Evolutionary conservation across 306 rosid species (phyloP), one percentile per base, ranked within the genome.

Genomic region (Gastrolobium villosum): DNA sequence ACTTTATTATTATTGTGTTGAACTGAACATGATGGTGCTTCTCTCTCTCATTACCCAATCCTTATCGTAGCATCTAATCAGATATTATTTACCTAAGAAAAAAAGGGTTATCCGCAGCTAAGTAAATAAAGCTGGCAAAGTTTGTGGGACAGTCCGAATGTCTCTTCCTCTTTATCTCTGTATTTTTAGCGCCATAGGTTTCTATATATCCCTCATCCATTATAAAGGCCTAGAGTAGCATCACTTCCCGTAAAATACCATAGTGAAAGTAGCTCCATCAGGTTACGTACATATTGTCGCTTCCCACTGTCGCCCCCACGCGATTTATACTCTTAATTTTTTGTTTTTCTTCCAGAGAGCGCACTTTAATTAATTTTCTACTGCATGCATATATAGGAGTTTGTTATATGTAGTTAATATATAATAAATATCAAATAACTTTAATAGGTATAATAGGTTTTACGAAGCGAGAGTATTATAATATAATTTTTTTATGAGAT

Each of bases 141-240:
- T 72, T 39, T 53, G 96, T 92, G 98, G 96, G 97, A 90, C 98
- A 92, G 88, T 92, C 96, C 94, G 93, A 90, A 94, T 94, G 96
- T 90, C 97, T 90, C 94, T 75, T 83, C 84, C 67, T 72, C 75
- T 11, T 20, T 5, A 8, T 11, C 43, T 20, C 46, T 26, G 14
- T 73, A 59, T 59, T 54, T 77, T 39, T 45, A 55, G 53, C 61
- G 53, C 70, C 85, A 74, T 77, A 66, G 62, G 59, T 50, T 64
- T 80, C 81, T 45, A 43, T 10, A 15, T 64, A 31, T 67, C 79
- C 28, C 49, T 69, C 84, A 14, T 52, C 11, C 65, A 67, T 56
- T 75, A 75, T 79, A 65, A 73, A 75, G 54, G n/a, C 30, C 53
- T 66, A 81, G 87, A 44, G 52, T 77, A 68, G 75, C 82, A 56